Conservation (phyloP, 305 asterid species). For the Stenogyne calaminthoides region DNA sequence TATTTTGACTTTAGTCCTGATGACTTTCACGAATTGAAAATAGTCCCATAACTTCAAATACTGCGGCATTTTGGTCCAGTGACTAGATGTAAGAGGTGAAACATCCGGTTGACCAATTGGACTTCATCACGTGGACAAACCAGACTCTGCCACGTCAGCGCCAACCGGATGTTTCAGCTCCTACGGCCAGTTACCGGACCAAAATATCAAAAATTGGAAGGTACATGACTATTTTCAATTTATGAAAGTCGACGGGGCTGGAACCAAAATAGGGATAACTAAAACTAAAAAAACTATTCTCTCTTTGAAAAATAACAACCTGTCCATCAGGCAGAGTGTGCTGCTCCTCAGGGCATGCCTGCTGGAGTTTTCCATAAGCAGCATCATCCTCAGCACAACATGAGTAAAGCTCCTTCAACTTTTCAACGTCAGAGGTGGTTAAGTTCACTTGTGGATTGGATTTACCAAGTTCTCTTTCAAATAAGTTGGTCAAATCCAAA, state of each 20-base stretch:
- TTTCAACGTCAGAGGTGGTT: conserved; percentile 71
- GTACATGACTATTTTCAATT: background rate
- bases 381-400: conserved; percentile 82
- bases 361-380: conserved; percentile 58
- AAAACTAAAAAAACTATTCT: background rate
- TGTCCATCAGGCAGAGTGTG: conserved; percentile 98
- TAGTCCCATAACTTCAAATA: background rate
- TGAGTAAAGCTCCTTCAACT: conserved; percentile 79
- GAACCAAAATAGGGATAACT: background rate
- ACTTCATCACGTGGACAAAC: background rate
- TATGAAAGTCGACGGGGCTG: background rate
- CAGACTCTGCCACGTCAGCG: background rate
- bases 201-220: background rate
- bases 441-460: conserved; percentile 72
- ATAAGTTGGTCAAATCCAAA: conserved; percentile 76
- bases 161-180: background rate
- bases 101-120: background rate
- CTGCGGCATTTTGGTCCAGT: background rate
- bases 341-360: conserved; percentile 68
- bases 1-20: background rate
- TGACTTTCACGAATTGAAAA: background rate
- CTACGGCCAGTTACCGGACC: background rate
- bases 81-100: background rate
- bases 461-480: conserved; percentile 65
- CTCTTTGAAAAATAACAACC: conserved; percentile 37